Evolutionary conservation across 2,329 filamentous ascomycete genomes (phyloP), one percentile per base, ranked within the genome.

Genomic region (Neonectria sp.): DNA sequence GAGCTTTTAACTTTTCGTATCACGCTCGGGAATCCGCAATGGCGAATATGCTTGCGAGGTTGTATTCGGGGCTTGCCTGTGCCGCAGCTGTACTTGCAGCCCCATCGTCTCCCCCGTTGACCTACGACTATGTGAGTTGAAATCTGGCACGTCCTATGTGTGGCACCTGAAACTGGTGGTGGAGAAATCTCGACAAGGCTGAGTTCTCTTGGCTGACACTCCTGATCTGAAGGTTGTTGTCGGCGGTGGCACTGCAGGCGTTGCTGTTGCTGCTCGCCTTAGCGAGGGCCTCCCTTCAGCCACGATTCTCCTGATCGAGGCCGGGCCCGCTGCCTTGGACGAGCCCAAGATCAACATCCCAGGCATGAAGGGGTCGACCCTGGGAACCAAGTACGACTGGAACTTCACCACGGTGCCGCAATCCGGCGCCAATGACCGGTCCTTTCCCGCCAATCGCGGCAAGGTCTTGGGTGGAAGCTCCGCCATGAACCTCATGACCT

Each of bases 401-500:
- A 82, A 82, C 68, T 85, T 86, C 71, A 80, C 82, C 4, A 83
- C 85, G 0, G 74, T 79, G 8, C 76, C 82, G 0, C 84, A 86
- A 58, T 57, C 76, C 1, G 71, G 73, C n/a, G 79, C 85, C 5
- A 79, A 81, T 17, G 78, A 79, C 15, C 80, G 84, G 2, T 70
- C 78, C 3, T 81, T 86, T 13, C 64, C 74, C 4, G 82, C 85
- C 51, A 82, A 82, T 27, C 80, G 85, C 6, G 86, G 84, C 37
- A 84, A 84, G 57, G 82, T 86, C 0, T 78, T 88, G 0, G 86
- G 86, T 6, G 86, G 86, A 11, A 83, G 82, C 15, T 84, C 70
- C 1, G 63, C 69, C 15, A 59, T 72, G 58, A 72, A 71, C 24
- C 60, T 72, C 78, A 11, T 83, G 55, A 78, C 77, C 63, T 82